These are phyloP conservation scores for Akanthomyces muscarius DNA, from an alignment of 2,329 filamentous ascomycete species.

Conservation along the genomic window DNA sequence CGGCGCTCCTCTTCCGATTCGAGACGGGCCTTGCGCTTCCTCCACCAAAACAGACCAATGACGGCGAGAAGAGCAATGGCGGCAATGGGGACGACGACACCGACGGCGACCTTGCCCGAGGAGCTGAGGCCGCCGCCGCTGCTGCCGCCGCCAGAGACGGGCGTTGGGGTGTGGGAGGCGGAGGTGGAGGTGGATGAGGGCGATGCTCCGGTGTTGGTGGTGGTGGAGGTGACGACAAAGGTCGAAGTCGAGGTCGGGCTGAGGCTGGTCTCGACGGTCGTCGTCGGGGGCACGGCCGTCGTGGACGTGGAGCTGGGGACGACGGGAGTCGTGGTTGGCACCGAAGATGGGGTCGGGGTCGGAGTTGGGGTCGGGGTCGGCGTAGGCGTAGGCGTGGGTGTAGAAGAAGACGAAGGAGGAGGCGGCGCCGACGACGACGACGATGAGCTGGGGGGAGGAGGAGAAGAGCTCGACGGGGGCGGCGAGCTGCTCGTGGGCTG, in stretches of 20 bases:
- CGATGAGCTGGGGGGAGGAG: not conserved
- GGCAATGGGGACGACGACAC: constrained; percentile 88
- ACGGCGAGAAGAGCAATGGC: constrained; percentile 78
- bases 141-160: constrained; percentile 26
- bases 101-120: constrained; percentile 77
- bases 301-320: constrained; percentile 13
- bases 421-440: not conserved
- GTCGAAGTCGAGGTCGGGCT: constrained; percentile 23
- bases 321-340: not conserved
- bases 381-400: not conserved
- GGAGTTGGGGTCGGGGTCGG: constrained; percentile 15
- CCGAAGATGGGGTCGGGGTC: not conserved
- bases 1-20: constrained; percentile 80
- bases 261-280: not conserved
- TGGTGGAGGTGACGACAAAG: constrained; percentile 27
- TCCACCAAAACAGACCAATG: constrained; percentile 78
- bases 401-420: not conserved
- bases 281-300: not conserved
- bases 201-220: constrained; percentile 23
- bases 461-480: not conserved
- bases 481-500: constrained; percentile 1
- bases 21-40: constrained; percentile 80
- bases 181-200: constrained; percentile 27
- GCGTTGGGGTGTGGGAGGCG: constrained; percentile 26
- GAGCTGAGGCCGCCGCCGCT: constrained; percentile 48